phyloP scores from a whole-genome alignment of 2,329 filamentous ascomycete species.

The Penicillium sp. region DNA sequence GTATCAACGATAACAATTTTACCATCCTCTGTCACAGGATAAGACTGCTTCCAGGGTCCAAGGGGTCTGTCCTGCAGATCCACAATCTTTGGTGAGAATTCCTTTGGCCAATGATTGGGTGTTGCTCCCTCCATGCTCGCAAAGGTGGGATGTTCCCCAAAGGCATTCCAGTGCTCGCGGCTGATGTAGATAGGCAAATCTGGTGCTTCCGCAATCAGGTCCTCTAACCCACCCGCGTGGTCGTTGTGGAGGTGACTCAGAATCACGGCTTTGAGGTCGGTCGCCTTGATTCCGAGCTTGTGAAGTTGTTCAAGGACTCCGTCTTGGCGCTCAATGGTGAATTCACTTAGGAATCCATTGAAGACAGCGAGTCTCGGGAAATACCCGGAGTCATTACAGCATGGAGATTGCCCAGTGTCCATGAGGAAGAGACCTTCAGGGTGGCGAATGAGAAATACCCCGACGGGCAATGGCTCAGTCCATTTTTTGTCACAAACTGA shows the following conservation, averaged over 20 bases:
- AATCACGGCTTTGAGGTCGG: conserved; percentile 25
- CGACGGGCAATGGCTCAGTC: conserved; percentile 20
- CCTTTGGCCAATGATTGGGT: conserved; percentile 34
- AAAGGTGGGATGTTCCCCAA: conserved; percentile 28
- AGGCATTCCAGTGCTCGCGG: conserved; percentile 34
- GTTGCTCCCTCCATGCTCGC: conserved; percentile 31
- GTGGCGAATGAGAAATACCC: conserved; percentile 26
- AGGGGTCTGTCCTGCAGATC: conserved; percentile 25
- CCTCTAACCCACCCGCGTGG: conserved; percentile 23
- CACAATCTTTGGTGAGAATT: conserved; percentile 32
- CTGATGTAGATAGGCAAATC: conserved; percentile 29
- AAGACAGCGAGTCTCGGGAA: conserved; percentile 20
- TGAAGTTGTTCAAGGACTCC: conserved; percentile 15
- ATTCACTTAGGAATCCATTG: conserved; percentile 5
- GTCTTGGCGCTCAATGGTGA: conserved; percentile 10
- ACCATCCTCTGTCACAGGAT: conserved; percentile 32
- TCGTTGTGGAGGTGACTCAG: conserved; percentile 16
- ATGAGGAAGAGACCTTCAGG: conserved; percentile 28
- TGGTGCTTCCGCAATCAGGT: conserved; percentile 27
- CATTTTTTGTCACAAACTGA: conserved; percentile 9
- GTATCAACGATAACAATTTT: conserved; percentile 35
- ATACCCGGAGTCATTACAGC: conserved; percentile 23
- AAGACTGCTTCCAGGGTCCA: conserved; percentile 32
- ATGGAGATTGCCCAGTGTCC: conserved; percentile 28
- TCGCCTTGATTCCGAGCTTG: conserved; percentile 6